Base-by-base conservation (phyloP, 257 asterid genomes). In the Gentiana dahurica region DNA sequence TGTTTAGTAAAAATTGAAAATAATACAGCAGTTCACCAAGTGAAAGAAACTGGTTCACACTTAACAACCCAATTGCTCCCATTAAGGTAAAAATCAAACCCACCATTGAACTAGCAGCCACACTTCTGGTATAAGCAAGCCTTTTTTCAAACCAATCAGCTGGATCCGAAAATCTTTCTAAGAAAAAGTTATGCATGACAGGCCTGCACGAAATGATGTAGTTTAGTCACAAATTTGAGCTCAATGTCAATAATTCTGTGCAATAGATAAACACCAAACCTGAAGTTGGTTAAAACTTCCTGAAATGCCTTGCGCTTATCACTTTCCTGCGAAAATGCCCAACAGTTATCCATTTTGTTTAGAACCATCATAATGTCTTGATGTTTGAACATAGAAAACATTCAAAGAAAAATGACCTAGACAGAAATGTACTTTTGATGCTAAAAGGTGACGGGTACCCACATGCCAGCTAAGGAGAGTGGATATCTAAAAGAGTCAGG, bases 81-180 rank as follows among this genome's bases (percentile, higher is more conserved):
- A 41, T 41, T 41, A 3, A 41, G 5, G 9, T 41, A 5, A 1
- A 41, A 57, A 47, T 67, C 38, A 69, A 58, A 71, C 81, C 46
- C 53, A 87, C 98, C 98, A 91, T 91, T 71, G 98, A 91, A 85
- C 96, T 91, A 53, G 98, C 90, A 12, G 98, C 98, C 65, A 91
- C 96, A 38, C 98, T 91, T 77, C 96, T 85, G 53, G 98, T 83
- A 70, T 83, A 91, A 63, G 95, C 93, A 69, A 91, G 94, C 71
- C 96, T 83, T 82, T 87, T 91, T 60, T 91, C 96, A 79, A 91
- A 91, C 96, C 98, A 91, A 67, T 91, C 95, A 58, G 95, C 87
- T 51, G 98, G 88, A 75, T 83, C 79, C 46, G 80, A 68, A 77
- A 91, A 91, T 75, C 96, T 85, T 81, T 91, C 98, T 83, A 87